Evolutionary conservation across 2,329 filamentous ascomycete species (phyloP).

Genomic region (Fusarium setosum): DNA sequence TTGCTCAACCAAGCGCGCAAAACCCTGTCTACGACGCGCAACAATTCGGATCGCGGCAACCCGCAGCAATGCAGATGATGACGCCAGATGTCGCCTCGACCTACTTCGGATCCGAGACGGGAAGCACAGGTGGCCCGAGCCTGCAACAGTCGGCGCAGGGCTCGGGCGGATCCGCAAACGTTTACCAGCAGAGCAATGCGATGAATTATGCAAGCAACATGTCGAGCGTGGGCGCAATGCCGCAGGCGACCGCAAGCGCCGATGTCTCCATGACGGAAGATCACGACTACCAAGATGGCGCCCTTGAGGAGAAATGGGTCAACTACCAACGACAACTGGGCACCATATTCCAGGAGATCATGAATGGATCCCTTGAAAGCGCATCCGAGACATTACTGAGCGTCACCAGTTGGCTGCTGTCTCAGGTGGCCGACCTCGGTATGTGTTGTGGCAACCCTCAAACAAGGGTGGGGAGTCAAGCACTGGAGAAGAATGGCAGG

Average conservation of each 20-base stretch:
- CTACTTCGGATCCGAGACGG: conserved; percentile 69
- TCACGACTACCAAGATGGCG: conserved; percentile 66
- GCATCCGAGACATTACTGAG: conserved; percentile 64
- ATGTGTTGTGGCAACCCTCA: conserved; percentile 43
- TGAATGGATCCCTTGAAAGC: conserved; percentile 60
- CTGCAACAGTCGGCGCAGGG: conserved; percentile 62
- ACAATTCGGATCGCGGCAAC: conserved; percentile 80
- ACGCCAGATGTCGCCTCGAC: conserved; percentile 65
- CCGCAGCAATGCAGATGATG: conserved; percentile 81
- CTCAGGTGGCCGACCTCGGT: conserved; percentile 67
- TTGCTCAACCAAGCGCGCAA: conserved; percentile 71
- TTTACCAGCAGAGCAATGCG: conserved; percentile 75
- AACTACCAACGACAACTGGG: conserved; percentile 71
- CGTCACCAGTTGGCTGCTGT: conserved; percentile 67
- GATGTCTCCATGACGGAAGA: conserved; percentile 64
- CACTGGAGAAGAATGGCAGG: neutral
- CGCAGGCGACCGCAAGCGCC: conserved; percentile 49
- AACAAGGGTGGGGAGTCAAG: neutral
- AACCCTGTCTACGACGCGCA: conserved; percentile 79
- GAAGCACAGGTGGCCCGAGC: conserved; percentile 64
- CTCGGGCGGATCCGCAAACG: conserved; percentile 62
- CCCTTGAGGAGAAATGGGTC: conserved; percentile 76
- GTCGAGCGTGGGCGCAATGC: conserved; percentile 59
- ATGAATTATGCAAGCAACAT: conserved; percentile 63
- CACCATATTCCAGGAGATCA: conserved; percentile 78